Base-by-base conservation (phyloP, 73 alveolate species). In the Uronychia binucleata region DNA sequence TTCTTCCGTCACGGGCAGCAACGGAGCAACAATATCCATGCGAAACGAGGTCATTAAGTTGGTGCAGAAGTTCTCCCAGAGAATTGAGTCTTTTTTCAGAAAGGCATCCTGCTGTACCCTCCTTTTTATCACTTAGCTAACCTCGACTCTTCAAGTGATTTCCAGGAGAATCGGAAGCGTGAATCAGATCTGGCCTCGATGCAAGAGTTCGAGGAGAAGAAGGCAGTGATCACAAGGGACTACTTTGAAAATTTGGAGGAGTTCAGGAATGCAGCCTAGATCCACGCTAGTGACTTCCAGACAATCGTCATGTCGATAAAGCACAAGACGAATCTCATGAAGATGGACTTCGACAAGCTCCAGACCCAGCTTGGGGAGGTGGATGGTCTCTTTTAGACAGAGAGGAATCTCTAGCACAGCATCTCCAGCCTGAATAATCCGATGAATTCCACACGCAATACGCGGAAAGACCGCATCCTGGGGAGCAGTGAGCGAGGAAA, bases 251-350 rank as follows among this genome's bases (percentile, higher is more conserved):
- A 46, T 19, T 46, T 46, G 26, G 89, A 34, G 31, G 89, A 82
- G 33, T 57, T 82, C 57, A 82, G 74, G 34, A 30, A 28, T 27
- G 67, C 75, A 14, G 89, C 89, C 0, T 82, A 82, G 26, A 46
- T 32, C 5, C 80, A 82, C 74, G 89, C 89, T 0, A 60, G 74
- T 30, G 77, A 82, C 27, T 75, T 82, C 1, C 89, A 82, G 25
- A 82, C 59, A 27, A 29, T 67, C 26, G 89, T 82, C 1, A 30
- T 74, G 26, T 26, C 82, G 8, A 31, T 82, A 1, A 82, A 82
- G 46, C 46, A 82, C 35, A 33, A 74, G 77, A 82, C 89, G 5
- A 77, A 82, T 33, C 75, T 35, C 26, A 75, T 82, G 33, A 59
- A 74, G 33, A 60, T 57, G 27, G 89, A 82, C 57, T 74, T 74